phyloP scores from a whole-genome alignment of 306 rosid genomes.

The Prunus campanulata region DNA sequence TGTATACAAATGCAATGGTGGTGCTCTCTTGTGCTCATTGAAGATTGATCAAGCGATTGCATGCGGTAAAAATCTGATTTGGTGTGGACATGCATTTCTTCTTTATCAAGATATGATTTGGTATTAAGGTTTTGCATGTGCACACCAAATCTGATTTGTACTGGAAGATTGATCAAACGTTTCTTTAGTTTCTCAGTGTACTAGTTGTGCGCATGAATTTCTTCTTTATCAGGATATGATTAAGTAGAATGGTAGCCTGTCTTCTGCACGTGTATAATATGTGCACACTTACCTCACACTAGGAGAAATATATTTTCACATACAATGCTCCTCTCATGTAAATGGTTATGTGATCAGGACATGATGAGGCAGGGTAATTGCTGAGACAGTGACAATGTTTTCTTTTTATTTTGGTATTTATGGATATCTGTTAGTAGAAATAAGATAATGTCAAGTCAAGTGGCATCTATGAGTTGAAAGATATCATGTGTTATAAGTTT shows the following conservation, averaged over 20 bases:
- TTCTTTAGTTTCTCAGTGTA: neutral
- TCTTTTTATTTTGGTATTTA: too few species aligned
- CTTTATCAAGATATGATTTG: too few species aligned
- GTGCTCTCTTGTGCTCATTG: too few species aligned
- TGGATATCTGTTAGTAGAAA: too few species aligned
- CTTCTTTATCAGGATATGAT: neutral
- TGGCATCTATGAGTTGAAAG: too few species aligned
- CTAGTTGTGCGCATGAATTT: neutral
- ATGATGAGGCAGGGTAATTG: too few species aligned
- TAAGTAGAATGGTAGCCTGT: neutral
- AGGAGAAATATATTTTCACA: neutral
- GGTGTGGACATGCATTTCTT: too few species aligned
- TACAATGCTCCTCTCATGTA: neutral
- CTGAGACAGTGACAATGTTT: too few species aligned
- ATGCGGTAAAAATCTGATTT: neutral
- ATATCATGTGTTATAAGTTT: too few species aligned
- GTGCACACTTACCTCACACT: neutral
- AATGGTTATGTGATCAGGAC: neutral
- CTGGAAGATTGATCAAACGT: too few species aligned
- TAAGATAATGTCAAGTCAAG: too few species aligned
- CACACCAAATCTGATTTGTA: neutral
- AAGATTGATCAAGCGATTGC: neutral
- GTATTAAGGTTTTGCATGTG: neutral
- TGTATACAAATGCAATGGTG: too few species aligned
- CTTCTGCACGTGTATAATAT: neutral